A percentile compares a stretch with the other conserved stretches of the same genome.
Conservation (phyloP, 257 asterid species). For the Cynanchum wilfordii region DNA sequence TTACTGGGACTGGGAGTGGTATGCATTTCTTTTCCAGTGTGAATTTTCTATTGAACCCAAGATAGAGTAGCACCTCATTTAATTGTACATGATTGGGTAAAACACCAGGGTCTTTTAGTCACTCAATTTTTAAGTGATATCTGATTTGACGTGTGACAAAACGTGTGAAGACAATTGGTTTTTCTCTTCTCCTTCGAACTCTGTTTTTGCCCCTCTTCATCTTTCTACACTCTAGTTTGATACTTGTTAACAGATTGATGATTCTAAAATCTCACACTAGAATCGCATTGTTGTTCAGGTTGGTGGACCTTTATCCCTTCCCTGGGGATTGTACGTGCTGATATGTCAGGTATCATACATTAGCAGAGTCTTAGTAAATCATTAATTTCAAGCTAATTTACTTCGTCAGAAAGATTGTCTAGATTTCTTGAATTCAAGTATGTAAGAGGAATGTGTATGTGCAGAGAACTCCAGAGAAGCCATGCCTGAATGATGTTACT, state of each 20-base stretch:
- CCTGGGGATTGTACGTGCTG: constrained; percentile 97
- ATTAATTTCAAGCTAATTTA: neutral
- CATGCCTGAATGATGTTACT: constrained; percentile 90
- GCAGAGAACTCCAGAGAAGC: constrained; percentile 90
- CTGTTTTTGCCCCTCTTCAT: neutral
- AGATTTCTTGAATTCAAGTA: neutral
- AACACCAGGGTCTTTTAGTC: neutral
- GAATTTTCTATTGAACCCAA: neutral
- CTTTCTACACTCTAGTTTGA: neutral
- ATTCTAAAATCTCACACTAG: neutral
- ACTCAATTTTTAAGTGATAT: neutral
- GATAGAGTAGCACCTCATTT: neutral
- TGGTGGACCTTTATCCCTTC: constrained; percentile 95
- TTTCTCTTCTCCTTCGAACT: neutral
- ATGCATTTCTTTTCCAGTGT: constrained; percentile 17
- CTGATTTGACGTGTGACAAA: neutral
- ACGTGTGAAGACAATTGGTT: neutral
- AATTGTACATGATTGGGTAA: neutral
- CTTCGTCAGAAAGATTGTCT: neutral
- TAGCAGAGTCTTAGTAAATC: neutral
- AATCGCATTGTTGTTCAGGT: constrained; percentile 44
- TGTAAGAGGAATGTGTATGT: constrained; percentile 8
- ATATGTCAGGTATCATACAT: constrained; percentile 68
- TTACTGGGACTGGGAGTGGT: constrained; percentile 76
- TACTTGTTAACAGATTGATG: neutral